Base-by-base conservation (phyloP, 2,329 filamentous ascomycete genomes). In the Tolypocladium endophyticum region DNA sequence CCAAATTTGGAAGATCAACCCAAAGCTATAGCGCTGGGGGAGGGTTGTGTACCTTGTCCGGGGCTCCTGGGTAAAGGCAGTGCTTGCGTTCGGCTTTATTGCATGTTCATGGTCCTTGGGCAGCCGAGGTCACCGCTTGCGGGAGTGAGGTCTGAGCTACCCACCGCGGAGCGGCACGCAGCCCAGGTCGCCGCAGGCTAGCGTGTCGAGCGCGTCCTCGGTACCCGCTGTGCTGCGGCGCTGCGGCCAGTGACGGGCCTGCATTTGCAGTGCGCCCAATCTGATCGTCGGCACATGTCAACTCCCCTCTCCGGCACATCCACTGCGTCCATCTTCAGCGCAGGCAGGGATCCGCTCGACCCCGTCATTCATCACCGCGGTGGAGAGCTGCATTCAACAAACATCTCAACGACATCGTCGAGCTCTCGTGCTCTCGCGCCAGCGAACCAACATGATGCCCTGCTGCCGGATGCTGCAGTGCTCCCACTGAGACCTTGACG, bases 391-490 rank as follows among this genome's bases (percentile, higher is more conserved):
- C 3, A 35, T n/a, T 35, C 28, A 53, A 53, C 50, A 53, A 53
- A 53, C 50, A 35, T 53, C 50, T 35, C 50, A 53, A 23, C 50
- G 50, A 7, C 50, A 20, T 35, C 47, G 6, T 8, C n/a, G 47
- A 52, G 47, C 47, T 33, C 18, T 30, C 25, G 45, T 16, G 45
- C 45, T 30, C 25, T 35, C 30, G 50, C 50, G 30, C 14, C 50
- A 14, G 28, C 30, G 30, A 47, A 7, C 12, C 38, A 64, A 52
- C 55, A 52, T 50, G 62, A 57, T 57, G 59, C 62, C 39, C 57
- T 58, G 36, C 60, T 43, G 58, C 60, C 61, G 39, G 3, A 55
- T 20, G 39, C 50, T 47, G 30, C 35, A 33, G 43, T 23, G 23
- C n/a, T 59, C 47, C 58, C 45, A 60, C 35, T 55, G 52, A 59